phyloP scores from a whole-genome alignment of 805 yeast genomes.

The Wickerhamiella occidentalis region DNA sequence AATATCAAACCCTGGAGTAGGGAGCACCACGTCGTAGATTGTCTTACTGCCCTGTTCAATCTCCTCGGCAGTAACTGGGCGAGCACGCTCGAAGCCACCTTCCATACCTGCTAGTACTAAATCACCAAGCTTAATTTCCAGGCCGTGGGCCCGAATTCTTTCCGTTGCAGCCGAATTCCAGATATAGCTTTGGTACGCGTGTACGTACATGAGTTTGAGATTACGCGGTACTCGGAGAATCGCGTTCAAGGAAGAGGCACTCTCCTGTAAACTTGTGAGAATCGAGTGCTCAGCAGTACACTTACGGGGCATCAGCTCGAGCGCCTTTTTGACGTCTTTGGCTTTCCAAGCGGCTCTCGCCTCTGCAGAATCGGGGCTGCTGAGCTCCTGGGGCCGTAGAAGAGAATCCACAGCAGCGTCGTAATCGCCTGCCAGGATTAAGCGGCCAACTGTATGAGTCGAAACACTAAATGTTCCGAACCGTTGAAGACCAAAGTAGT shows the following conservation, averaged over 20 bases:
- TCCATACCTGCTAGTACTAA: conserved; percentile 25
- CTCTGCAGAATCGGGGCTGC: conserved; percentile 68
- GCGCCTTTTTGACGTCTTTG: conserved; percentile 55
- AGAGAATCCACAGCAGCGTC: conserved; percentile 65
- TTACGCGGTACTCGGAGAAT: conserved; percentile 86
- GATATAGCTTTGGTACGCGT: conserved; percentile 90
- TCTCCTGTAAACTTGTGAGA: conserved; percentile 45
- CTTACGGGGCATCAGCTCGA: conserved; percentile 70
- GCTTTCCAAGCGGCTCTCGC: conserved; percentile 75
- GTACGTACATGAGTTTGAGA: conserved; percentile 87
- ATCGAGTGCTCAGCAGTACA: conserved; percentile 77
- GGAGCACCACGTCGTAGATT: conserved; percentile 77
- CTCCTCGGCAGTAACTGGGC: conserved; percentile 65
- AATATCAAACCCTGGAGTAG: conserved; percentile 96
- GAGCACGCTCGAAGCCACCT: conserved; percentile 52
- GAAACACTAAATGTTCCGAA: conserved; percentile 93
- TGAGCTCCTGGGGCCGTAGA: conserved; percentile 74
- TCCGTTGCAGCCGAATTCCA: conserved; percentile 84
- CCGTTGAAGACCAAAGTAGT: conserved; percentile 96
- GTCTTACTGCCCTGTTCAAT: conserved; percentile 43
- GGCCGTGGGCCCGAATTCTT: conserved; percentile 47
- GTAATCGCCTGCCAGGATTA: conserved; percentile 63
- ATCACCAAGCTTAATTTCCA: conserved; percentile 22
- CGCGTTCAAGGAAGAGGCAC: conserved; percentile 53
- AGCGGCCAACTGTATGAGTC: conserved; percentile 74